Percentiles rank a stretch among this genome's conserved stretches.
Evolutionary conservation across 2,329 filamentous ascomycete species (phyloP).

Genomic region (Clonostachys sp.): DNA sequence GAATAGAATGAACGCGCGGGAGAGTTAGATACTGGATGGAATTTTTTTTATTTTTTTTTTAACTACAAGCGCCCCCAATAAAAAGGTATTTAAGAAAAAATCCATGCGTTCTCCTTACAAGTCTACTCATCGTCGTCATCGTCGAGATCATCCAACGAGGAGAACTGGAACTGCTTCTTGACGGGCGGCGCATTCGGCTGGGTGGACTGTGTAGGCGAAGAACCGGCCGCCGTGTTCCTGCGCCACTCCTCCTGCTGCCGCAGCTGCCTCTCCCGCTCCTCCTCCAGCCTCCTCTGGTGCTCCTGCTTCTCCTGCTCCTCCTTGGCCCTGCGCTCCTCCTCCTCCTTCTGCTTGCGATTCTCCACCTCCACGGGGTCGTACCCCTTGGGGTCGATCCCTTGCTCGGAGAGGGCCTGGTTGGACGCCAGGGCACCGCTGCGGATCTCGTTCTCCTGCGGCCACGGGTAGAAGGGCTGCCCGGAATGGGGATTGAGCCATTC

Average conservation of each 20-base stretch:
- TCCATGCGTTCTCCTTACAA: conserved; percentile 1
- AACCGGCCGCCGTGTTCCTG: conserved; percentile 25
- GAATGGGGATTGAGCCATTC: conserved; percentile 51
- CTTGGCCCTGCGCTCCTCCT: conserved; percentile 39
- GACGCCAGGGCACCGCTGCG: conserved; percentile 62
- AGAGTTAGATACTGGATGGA: too few species aligned
- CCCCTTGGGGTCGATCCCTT: conserved; percentile 55
- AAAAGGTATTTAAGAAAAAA: neutral
- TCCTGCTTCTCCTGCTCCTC: conserved; percentile 45
- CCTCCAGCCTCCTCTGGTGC: conserved; percentile 29
- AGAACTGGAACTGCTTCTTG: conserved; percentile 53
- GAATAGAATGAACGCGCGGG: too few species aligned
- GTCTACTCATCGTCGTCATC: conserved; percentile 32
- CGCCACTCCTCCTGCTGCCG: conserved; percentile 35
- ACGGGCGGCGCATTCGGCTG: conserved; percentile 19
- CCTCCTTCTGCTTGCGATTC: conserved; percentile 43
- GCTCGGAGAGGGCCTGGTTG: conserved; percentile 57
- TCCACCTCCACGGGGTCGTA: conserved; percentile 55
- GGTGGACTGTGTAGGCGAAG: conserved; percentile 12
- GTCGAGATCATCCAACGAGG: conserved; percentile 46
- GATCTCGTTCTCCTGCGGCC: conserved; percentile 70
- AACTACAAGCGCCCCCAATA: neutral
- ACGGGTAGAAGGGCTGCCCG: conserved; percentile 65
- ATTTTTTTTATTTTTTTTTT: neutral
- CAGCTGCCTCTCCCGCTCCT: conserved; percentile 25